Conservation (phyloP, 257 asterid genomes). For the Paraleonurus japonicus region DNA sequence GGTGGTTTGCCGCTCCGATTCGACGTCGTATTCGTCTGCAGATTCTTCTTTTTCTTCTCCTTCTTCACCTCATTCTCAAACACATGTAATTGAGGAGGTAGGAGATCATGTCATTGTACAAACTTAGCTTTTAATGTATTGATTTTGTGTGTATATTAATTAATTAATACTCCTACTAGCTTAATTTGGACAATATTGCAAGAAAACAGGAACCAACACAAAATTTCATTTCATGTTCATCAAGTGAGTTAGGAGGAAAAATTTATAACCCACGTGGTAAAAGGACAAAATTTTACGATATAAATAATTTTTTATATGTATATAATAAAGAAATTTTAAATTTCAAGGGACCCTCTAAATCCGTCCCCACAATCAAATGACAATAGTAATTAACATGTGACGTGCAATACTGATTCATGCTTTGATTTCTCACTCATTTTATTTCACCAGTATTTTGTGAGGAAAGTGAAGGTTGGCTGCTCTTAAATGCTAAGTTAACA, state of each 20-base stretch:
- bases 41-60: conserved; percentile 54
- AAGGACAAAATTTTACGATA: too few species aligned
- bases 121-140: conserved; percentile 14
- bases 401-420: too few species aligned
- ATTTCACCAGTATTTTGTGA: background rate
- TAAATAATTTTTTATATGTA: too few species aligned
- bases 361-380: too few species aligned
- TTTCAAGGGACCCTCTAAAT: too few species aligned
- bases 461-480: background rate
- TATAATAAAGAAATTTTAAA: too few species aligned
- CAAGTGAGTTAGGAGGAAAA: too few species aligned
- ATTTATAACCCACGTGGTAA: too few species aligned
- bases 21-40: conserved; percentile 50
- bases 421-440: too few species aligned
- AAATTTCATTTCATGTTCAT: too few species aligned
- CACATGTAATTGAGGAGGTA: background rate
- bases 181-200: background rate
- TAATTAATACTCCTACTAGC: conserved; percentile 17
- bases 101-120: conserved; percentile 19
- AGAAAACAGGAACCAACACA: too few species aligned
- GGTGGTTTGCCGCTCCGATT: conserved; percentile 24
- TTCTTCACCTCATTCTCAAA: conserved; percentile 34
- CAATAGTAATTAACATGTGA: too few species aligned
- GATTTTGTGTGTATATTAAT: conserved; percentile 24
- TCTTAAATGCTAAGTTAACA: background rate